Evolutionary conservation across 2,329 filamentous ascomycete genomes (phyloP), one percentile per base, ranked within the genome.

Genomic region (Fusarium setosum): DNA sequence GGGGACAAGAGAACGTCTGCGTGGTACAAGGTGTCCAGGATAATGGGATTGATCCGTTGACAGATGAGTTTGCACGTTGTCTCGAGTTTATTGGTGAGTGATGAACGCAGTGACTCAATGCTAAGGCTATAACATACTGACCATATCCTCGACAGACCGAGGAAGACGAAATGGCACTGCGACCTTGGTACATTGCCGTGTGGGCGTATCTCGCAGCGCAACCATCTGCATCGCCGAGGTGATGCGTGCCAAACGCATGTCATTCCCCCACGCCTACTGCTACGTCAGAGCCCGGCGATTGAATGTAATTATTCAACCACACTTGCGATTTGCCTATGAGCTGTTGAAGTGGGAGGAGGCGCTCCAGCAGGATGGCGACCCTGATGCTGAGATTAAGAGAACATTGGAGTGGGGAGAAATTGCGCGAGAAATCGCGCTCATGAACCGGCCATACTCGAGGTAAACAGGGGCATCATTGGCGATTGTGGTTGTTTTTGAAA

Each of bases 221-320:
- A 99, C 95, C 2, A 97, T 99, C 63, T 98, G 96, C 76, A 99
- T 99, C 72, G 96, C 96, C n/a, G 94, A 98, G 78, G 93, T 98
- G 32, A 99, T 99, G 96, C 89, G 90, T 32, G 84, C 90, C 23
- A 79, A 93, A 70, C 84, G 88, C 20, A 81, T 97, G 67, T 96
- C 93, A 1, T 95, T 98, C 71, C 94, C 96, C 12, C 87, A 92
- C 55, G 96, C 96, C 59, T 99, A 99, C 78, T 98, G 96, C 77
- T 98, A 95, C 77, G 96, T 99, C 34, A 90, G 96, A 29, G 96
- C 96, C 18, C 88, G 96, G 52, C 86, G 96, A 61, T 83, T 99
- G 45, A 99, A 99, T 74, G 96, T 99, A 51, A 99, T 99, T 66
- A 98, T 99, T 66, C 96, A 99, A 77, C 96, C 96, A 12, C 95